Percentiles rank a stretch among this genome's conserved stretches.
These are phyloP conservation scores for Skeletonema potamos DNA, from an alignment of 108 stramenopile genomes.

Conservation along the genomic window DNA sequence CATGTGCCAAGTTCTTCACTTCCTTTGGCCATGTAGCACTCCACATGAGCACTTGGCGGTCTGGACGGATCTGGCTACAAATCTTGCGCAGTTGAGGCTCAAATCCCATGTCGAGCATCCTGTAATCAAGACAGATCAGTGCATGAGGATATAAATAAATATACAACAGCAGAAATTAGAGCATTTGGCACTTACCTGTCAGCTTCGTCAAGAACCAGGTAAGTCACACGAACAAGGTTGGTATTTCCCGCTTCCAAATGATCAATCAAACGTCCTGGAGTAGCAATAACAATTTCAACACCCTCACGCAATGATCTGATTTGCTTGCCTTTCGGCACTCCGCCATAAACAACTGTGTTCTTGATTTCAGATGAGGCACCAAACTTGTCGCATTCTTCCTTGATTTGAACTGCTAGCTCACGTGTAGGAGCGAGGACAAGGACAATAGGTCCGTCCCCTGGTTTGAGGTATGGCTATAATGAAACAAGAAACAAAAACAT, in stretches of 20 bases:
- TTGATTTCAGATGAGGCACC: slow-evolving; percentile 92
- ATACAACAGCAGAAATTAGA: too few species aligned
- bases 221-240: slow-evolving; percentile 94
- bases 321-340: slow-evolving; percentile 90
- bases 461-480: slow-evolving; percentile 94
- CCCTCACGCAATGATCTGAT: slow-evolving; percentile 79
- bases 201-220: slow-evolving; percentile 97
- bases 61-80: slow-evolving; percentile 93
- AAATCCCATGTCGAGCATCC: slow-evolving; percentile 99
- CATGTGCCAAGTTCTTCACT: slow-evolving; percentile 91
- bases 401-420: slow-evolving; percentile 99
- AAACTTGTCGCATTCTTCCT: slow-evolving; percentile 99
- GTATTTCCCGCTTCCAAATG: slow-evolving; percentile 94
- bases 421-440: slow-evolving; percentile 98
- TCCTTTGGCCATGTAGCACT: slow-evolving; percentile 98
- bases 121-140: too few species aligned
- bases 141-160: too few species aligned
- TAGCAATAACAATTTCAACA: slow-evolving; percentile 98
- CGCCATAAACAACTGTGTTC: slow-evolving; percentile 98
- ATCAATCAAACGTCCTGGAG: slow-evolving; percentile 99
- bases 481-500: background rate
- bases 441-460: slow-evolving; percentile 98
- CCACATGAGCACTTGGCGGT: slow-evolving; percentile 99
- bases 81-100: slow-evolving; percentile 99
- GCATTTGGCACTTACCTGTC: slow-evolving; percentile 53